phyloP scores from a whole-genome alignment of 2,329 filamentous ascomycete genomes.

The Plenodomus biglobosus region DNA sequence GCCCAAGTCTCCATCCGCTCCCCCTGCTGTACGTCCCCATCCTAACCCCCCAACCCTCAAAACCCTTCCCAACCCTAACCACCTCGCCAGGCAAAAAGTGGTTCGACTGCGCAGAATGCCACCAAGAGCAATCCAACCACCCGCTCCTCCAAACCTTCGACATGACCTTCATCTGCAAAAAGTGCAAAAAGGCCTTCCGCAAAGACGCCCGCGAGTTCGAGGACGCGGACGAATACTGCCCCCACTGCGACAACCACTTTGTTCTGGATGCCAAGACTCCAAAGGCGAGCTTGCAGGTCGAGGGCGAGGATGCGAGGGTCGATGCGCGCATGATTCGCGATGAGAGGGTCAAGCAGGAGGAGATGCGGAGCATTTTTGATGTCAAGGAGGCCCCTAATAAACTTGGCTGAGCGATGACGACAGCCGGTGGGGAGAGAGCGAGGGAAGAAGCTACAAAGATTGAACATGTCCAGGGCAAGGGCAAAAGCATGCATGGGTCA shows the following conservation, averaged over 20 bases:
- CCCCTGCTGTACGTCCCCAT: slow-evolving; percentile 92
- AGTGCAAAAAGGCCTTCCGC: slow-evolving; percentile 97
- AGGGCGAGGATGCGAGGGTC: slow-evolving; percentile 85
- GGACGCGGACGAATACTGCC: slow-evolving; percentile 95
- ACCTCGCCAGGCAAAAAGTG: slow-evolving; percentile 94
- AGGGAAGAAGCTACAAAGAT: too few species aligned
- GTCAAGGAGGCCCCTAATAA: slow-evolving; percentile 73
- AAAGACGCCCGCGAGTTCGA: slow-evolving; percentile 93
- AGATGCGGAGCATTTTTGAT: slow-evolving; percentile 70
- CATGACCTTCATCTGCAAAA: slow-evolving; percentile 97
- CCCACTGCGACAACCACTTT: slow-evolving; percentile 98
- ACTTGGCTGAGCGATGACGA: slow-evolving; percentile 69
- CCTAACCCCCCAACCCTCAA: slow-evolving; percentile 65
- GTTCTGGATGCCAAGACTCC: slow-evolving; percentile 86
- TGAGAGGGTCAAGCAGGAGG: slow-evolving; percentile 68
- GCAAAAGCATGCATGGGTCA: slow-evolving; percentile 1
- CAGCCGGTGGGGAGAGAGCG: neutral
- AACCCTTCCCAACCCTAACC: neutral
- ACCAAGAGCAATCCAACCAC: slow-evolving; percentile 78
- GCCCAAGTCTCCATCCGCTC: slow-evolving; percentile 95
- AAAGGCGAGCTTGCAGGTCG: slow-evolving; percentile 78
- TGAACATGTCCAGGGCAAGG: neutral
- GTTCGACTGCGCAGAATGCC: slow-evolving; percentile 98
- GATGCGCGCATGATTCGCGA: slow-evolving; percentile 93
- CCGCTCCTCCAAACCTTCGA: slow-evolving; percentile 74